Evolutionary conservation across 2,329 filamentous ascomycete species (phyloP).

Genomic region (Diplocarpon mali): DNA sequence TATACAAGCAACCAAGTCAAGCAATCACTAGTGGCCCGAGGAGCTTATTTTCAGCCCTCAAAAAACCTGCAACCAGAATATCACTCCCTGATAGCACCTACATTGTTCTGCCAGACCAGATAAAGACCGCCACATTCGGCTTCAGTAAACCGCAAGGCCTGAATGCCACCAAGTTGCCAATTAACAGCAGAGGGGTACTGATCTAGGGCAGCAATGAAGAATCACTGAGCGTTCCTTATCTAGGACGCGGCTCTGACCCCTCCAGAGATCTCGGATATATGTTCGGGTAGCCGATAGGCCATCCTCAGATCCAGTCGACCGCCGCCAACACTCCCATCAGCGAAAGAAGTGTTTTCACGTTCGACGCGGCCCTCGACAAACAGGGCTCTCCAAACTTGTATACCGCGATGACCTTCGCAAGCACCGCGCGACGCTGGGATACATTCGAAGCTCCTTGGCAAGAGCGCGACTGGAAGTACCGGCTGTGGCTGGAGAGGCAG

Average conservation of each 20-base stretch:
- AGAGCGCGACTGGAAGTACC: neutral
- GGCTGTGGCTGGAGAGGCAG: neutral
- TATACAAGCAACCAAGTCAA: no score
- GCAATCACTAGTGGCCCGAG: no score
- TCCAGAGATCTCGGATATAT: neutral
- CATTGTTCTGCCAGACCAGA: neutral
- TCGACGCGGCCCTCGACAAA: neutral
- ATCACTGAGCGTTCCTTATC: neutral
- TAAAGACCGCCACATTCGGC: neutral
- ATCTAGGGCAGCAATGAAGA: neutral
- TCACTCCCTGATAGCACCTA: neutral
- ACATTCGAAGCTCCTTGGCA: neutral
- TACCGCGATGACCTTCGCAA: neutral
- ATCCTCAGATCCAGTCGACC: neutral
- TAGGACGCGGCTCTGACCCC: neutral
- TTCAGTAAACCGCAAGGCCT: neutral
- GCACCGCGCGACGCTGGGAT: neutral
- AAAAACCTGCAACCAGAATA: neutral
- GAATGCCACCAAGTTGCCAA: neutral
- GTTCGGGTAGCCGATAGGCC: neutral
- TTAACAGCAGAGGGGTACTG: neutral
- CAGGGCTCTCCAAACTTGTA: neutral
- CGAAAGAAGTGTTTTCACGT: neutral
- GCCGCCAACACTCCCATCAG: neutral
- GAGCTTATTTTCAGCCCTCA: neutral